Evolutionary conservation across 805 yeast species (phyloP).

Genomic region (Candida tammaniensis): DNA sequence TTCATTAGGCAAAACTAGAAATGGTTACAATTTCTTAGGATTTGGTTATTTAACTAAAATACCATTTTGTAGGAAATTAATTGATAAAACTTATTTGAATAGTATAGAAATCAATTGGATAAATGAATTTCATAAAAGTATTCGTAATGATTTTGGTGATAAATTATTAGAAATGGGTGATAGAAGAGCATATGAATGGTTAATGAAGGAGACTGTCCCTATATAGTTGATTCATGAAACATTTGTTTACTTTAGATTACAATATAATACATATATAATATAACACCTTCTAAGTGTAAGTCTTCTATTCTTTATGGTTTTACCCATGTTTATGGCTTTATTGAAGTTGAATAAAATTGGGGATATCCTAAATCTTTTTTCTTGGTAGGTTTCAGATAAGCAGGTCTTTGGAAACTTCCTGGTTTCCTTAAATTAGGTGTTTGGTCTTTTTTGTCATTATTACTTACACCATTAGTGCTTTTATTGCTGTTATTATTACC

Average conservation of each 20-base stretch:
- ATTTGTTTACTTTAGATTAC: background rate
- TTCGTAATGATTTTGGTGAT: slow-evolving; percentile 29
- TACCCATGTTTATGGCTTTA: slow-evolving; percentile 3
- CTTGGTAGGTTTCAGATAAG: slow-evolving; percentile 13
- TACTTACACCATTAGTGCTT: too few species aligned
- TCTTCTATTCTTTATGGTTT: background rate
- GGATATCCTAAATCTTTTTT: slow-evolving; percentile 27
- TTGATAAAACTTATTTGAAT: slow-evolving; percentile 29
- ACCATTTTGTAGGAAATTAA: slow-evolving; percentile 50
- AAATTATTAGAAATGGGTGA: slow-evolving; percentile 54
- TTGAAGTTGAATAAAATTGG: slow-evolving; percentile 22
- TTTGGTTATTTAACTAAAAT: slow-evolving; percentile 42
- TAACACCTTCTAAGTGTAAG: background rate
- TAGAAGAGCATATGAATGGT: slow-evolving; percentile 65
- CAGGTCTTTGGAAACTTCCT: slow-evolving; percentile 33
- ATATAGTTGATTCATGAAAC: slow-evolving; percentile 12
- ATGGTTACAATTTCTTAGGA: slow-evolving; percentile 30
- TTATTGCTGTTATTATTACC: background rate
- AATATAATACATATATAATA: background rate
- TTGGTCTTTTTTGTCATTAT: slow-evolving; percentile 8
- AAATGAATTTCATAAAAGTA: slow-evolving; percentile 33
- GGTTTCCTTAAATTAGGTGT: slow-evolving; percentile 26
- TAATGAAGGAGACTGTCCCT: slow-evolving; percentile 60
- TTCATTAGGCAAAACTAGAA: slow-evolving; percentile 36
- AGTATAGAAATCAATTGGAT: slow-evolving; percentile 36